These are phyloP conservation scores for Castanea mollissima DNA, from an alignment of 306 rosid genomes.

Conservation along the genomic window DNA sequence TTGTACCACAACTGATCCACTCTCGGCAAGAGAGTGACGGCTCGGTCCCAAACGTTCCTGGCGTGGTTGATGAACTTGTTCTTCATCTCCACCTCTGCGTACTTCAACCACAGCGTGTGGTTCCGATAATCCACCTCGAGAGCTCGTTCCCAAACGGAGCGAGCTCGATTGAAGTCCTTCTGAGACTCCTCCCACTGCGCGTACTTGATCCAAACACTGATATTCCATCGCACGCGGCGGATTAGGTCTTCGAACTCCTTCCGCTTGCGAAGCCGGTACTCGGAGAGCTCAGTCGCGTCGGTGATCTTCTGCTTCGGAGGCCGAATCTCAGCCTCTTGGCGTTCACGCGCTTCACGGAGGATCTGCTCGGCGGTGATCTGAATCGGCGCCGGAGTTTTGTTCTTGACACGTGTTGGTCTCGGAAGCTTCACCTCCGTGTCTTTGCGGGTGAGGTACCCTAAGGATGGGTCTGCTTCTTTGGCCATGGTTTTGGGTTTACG, in stretches of 20 bases:
- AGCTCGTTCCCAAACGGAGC: constrained; percentile 92
- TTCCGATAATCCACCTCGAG: constrained; percentile 85
- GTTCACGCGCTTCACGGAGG: constrained; percentile 87
- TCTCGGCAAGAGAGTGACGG: constrained; percentile 72
- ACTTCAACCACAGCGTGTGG: constrained; percentile 89
- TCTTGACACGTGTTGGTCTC: constrained; percentile 79
- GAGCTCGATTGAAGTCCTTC: constrained; percentile 84
- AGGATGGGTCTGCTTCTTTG: constrained; percentile 70
- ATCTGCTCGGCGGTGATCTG: constrained; percentile 95
- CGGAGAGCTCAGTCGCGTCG: constrained; percentile 73
- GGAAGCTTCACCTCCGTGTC: constrained; percentile 97
- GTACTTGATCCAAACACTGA: constrained; percentile 79
- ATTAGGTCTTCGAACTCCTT: constrained; percentile 89
- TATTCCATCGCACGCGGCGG: constrained; percentile 82
- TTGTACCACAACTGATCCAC: constrained; percentile 94
- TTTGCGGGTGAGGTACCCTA: constrained; percentile 81
- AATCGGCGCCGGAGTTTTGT: constrained; percentile 80
- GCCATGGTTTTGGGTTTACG: not conserved
- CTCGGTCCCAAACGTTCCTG: constrained; percentile 56
- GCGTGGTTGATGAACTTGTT: constrained; percentile 91
- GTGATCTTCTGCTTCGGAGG: constrained; percentile 91
- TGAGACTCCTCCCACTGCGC: constrained; percentile 95
- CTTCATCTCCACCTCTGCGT: constrained; percentile 95
- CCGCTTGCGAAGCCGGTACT: constrained; percentile 81
- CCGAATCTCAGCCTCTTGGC: constrained; percentile 87